These are phyloP conservation scores for Dionaea muscipula DNA, from an alignment of 179 eudicot genomes.

Conservation along the genomic window DNA sequence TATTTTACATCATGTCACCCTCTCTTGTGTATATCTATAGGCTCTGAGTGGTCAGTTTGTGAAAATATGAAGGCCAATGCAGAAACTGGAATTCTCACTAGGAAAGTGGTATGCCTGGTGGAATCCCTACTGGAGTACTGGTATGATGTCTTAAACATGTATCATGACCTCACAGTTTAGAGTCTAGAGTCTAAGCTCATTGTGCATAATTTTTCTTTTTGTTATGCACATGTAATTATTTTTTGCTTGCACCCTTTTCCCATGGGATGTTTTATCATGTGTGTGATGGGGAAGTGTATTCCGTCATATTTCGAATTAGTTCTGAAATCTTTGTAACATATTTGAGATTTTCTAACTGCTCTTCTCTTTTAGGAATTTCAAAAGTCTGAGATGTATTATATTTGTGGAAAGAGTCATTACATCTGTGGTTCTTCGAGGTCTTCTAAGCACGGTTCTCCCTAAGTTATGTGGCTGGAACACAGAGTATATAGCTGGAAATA, in stretches of 20 bases:
- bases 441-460: slow-evolving; percentile 46
- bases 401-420: slow-evolving; percentile 81
- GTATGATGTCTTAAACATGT: slow-evolving; percentile 17
- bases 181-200: too few species aligned
- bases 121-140: slow-evolving; percentile 63
- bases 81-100: slow-evolving; percentile 39
- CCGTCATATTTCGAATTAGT: too few species aligned
- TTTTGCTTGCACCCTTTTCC: too few species aligned
- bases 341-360: not conserved
- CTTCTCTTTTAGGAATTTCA: slow-evolving; percentile 25
- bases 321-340: too few species aligned
- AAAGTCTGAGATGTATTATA: slow-evolving; percentile 71
- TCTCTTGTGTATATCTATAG: slow-evolving; percentile 12
- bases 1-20: not conserved
- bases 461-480: slow-evolving; percentile 51
- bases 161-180: too few species aligned
- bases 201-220: too few species aligned
- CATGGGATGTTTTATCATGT: too few species aligned
- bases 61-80: slow-evolving; percentile 23
- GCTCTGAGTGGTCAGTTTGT: slow-evolving; percentile 26
- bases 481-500: slow-evolving; percentile 65
- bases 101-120: slow-evolving; percentile 54
- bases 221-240: too few species aligned
- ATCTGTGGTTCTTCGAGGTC: slow-evolving; percentile 50
- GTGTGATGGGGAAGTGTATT: too few species aligned